Base-by-base conservation (phyloP, 2,329 filamentous ascomycete species). In the Alternaria metachromatica region DNA sequence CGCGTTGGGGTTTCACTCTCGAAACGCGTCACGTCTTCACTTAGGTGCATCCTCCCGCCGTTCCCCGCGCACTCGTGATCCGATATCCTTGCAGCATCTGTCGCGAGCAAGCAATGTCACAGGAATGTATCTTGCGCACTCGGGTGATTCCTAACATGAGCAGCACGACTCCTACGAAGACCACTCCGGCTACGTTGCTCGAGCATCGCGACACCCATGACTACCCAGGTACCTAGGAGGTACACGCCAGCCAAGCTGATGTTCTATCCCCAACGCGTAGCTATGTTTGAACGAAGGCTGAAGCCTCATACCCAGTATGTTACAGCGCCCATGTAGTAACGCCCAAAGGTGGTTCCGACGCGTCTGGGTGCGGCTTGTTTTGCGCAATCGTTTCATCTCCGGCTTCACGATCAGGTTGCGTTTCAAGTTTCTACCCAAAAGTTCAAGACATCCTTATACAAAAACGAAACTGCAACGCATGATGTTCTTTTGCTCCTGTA, bases 301-400 rank as follows among this genome's bases (percentile, higher is more conserved):
- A 3, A 37, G 33, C 11, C 21, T 55, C 51, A 43, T 10, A 55
- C 51, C 33, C 18, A 20, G 3, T 25, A 10, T 10, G 51, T 55
- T 33, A 43, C 30, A 55, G 23, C 4, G 9, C 5, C 12, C 12
- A 15, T 44, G 5, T 9, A 6, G 51, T 9, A 44, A n/a, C n/a
- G 2, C 20, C 11, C 3, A 3, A 26, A 41, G 10, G n/a, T 55
- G 15, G 28, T n/a, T 44, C n/a, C n/a, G 23, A 25, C n/a, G 21
- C 23, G 51, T 43, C 33, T 15, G 20, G 49, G 28, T 33, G 13
- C 51, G 51, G 33, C 51, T 43, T 55, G 51, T 55, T 44, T 43
- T 13, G 51, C 33, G 30, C 30, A 55, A 55, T 44, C 51, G 72
- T 75, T 75, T 76, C 72, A 75, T 56, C 62, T 65, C 46, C 62